Evolutionary conservation across 2,329 filamentous ascomycete genomes (phyloP).

Genomic region (Claviceps pazoutovae): DNA sequence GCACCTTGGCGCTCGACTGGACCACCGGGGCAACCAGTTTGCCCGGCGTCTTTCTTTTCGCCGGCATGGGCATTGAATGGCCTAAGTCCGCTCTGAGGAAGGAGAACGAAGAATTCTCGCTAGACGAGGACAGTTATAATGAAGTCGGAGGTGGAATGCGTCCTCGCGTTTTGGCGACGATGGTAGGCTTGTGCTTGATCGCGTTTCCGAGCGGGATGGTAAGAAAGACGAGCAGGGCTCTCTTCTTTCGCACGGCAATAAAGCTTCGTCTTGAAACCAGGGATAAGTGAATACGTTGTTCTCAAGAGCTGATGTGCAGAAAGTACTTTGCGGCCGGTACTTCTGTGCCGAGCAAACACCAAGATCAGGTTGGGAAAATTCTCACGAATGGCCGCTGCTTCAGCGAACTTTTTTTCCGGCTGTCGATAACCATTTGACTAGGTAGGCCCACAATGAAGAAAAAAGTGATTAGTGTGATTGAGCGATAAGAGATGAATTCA

Average conservation of each 20-base stretch:
- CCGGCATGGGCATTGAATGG: constrained; percentile 32
- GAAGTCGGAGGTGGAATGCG: background rate
- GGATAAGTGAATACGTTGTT: background rate
- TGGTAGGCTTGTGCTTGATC: constrained; percentile 1
- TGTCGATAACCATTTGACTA: constrained; percentile 12
- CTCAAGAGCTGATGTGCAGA: background rate
- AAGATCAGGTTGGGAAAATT: constrained; percentile 18
- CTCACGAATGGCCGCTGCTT: constrained; percentile 14
- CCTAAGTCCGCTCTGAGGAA: background rate
- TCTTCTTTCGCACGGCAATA: background rate
- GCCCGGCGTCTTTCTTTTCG: constrained; percentile 45
- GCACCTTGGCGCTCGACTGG: constrained; percentile 37
- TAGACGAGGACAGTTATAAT: background rate
- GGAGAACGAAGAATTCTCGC: background rate
- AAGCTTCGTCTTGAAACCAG: background rate
- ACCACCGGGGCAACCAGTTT: constrained; percentile 42
- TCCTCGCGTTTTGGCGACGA: background rate
- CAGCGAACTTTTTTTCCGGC: constrained; percentile 17
- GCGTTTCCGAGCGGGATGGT: background rate
- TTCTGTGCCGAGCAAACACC: constrained; percentile 1
- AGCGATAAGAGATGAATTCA: background rate
- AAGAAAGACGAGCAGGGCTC: background rate
- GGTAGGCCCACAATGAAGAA: constrained; percentile 5
- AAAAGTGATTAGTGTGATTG: background rate
- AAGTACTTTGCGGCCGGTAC: background rate